A percentile compares a stretch with the other conserved stretches of the same genome.
Evolutionary conservation across 495 filamentous ascomycete genomes (phyloP).

Genomic region (Xylona heveae): DNA sequence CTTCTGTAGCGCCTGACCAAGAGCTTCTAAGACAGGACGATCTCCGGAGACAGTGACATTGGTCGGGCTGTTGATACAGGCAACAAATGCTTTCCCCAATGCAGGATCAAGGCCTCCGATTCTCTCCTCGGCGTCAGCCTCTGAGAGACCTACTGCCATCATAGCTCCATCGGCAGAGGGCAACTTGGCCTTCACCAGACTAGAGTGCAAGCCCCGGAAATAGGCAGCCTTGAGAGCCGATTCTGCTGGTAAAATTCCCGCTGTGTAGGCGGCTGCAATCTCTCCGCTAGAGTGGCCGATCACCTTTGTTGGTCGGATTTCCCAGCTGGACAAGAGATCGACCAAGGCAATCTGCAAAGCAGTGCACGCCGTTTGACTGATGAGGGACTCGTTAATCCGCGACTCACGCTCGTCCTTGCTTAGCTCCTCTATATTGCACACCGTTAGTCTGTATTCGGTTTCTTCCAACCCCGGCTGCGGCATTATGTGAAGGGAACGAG

Average conservation of each 20-base stretch:
- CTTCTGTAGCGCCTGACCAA: conserved; percentile 8
- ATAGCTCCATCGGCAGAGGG: no score
- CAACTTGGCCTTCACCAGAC: no score
- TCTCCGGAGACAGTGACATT: conserved; percentile 29
- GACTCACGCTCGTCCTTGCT: no score
- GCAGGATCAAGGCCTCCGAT: no score
- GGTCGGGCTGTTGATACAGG: conserved; percentile 26
- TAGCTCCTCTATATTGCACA: no score
- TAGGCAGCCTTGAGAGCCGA: conserved; percentile 7
- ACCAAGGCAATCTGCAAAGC: conserved; percentile 8
- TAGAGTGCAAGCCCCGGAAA: conserved; percentile 4
- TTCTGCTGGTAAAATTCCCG: conserved; percentile 1
- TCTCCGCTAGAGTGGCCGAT: conserved; percentile 13
- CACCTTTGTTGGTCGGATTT: conserved; percentile 6
- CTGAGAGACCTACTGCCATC: conserved; percentile 22
- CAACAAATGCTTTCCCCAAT: conserved; percentile 18
- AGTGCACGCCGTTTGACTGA: conserved; percentile 7
- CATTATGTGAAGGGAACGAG: no score
- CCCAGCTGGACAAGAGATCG: conserved; percentile 6
- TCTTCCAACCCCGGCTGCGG: no score
- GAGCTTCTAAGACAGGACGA: conserved; percentile 7
- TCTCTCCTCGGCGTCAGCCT: conserved; percentile 8
- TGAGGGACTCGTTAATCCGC: no score
- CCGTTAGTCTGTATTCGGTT: no score
- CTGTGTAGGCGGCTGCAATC: conserved; percentile 12